Conservation (phyloP, 345 rosid species). For the Brassica cretica region DNA sequence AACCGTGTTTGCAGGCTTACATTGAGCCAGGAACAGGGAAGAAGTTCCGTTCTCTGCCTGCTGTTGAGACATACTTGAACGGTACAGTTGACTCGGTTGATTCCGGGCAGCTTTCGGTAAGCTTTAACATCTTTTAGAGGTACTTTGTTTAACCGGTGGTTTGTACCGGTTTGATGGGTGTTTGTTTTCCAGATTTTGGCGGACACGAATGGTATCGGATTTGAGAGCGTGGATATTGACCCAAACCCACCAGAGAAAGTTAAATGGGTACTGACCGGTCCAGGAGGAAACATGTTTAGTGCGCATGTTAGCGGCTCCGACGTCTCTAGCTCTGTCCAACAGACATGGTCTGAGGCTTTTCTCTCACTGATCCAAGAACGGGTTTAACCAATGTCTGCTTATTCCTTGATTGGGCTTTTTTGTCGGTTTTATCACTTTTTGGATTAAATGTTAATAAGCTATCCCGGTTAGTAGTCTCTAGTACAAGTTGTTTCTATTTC, state of each 20-base stretch:
- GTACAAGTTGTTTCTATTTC: slow-evolving; percentile 13
- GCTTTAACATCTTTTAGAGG: neutral
- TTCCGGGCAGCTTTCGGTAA: slow-evolving; percentile 7
- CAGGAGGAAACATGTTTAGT: slow-evolving; percentile 45
- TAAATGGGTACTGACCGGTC: slow-evolving; percentile 62
- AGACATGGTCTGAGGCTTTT: slow-evolving; percentile 55
- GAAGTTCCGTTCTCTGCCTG: slow-evolving; percentile 50
- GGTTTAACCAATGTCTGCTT: slow-evolving; percentile 13
- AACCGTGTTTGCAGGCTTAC: slow-evolving; percentile 46
- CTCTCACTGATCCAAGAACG: slow-evolving; percentile 35
- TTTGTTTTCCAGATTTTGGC: slow-evolving; percentile 11
- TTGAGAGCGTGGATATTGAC: slow-evolving; percentile 16
- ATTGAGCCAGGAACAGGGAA: slow-evolving; percentile 51
- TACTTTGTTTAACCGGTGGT: neutral
- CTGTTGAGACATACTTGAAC: slow-evolving; percentile 48
- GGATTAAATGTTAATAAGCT: slow-evolving; percentile 3
- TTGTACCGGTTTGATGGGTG: neutral
- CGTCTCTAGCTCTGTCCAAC: slow-evolving; percentile 46
- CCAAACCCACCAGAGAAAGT: slow-evolving; percentile 46
- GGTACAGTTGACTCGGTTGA: slow-evolving; percentile 3
- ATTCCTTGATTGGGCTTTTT: neutral
- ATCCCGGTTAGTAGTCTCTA: slow-evolving; percentile 12
- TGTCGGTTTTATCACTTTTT: neutral
- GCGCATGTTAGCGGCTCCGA: slow-evolving; percentile 42
- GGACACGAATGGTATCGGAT: slow-evolving; percentile 1